Conservation (phyloP, 2,329 filamentous ascomycete species). For the Sarocladium brachiariae region DNA sequence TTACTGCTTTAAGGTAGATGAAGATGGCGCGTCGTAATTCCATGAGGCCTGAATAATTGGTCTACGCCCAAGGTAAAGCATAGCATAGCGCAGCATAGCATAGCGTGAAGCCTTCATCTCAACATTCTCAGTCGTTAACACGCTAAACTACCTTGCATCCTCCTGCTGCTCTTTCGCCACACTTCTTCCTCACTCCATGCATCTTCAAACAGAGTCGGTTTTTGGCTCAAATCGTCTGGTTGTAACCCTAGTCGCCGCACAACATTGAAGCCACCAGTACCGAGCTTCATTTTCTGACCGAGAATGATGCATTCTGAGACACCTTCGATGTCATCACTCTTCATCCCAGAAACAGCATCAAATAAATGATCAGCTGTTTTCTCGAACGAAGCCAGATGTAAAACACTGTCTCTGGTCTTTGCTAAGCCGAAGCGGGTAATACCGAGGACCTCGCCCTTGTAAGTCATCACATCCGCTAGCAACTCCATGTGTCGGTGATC, state of each 20-base stretch:
- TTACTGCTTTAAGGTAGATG: no score
- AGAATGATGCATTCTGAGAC: constrained; percentile 97
- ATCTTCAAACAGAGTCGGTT: constrained; percentile 66
- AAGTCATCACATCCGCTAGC: constrained; percentile 97
- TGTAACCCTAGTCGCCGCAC: constrained; percentile 67
- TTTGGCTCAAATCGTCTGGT: constrained; percentile 48
- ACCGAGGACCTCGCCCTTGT: constrained; percentile 92
- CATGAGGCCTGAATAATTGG: no score
- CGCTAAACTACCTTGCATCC: no score
- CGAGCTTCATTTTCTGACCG: constrained; percentile 87
- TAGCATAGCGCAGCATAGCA: no score
- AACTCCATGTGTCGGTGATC: constrained; percentile 97
- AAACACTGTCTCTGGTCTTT: constrained; percentile 90
- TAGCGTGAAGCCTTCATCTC: no score
- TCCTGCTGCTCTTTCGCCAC: constrained; percentile 18
- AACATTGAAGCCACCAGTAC: constrained; percentile 88
- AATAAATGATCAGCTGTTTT: constrained; percentile 98
- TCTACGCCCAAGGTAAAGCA: no score
- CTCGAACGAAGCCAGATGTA: constrained; percentile 93
- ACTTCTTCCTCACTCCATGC: constrained; percentile 38
- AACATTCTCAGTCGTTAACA: no score
- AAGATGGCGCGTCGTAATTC: no score
- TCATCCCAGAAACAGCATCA: constrained; percentile 86
- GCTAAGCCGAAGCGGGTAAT: constrained; percentile 94
- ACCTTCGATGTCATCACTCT: constrained; percentile 85